A percentile compares a stretch with the other conserved stretches of the same genome.
Evolutionary conservation across 2,329 filamentous ascomycete genomes (phyloP).

Genomic region (Xylaria arbuscula): DNA sequence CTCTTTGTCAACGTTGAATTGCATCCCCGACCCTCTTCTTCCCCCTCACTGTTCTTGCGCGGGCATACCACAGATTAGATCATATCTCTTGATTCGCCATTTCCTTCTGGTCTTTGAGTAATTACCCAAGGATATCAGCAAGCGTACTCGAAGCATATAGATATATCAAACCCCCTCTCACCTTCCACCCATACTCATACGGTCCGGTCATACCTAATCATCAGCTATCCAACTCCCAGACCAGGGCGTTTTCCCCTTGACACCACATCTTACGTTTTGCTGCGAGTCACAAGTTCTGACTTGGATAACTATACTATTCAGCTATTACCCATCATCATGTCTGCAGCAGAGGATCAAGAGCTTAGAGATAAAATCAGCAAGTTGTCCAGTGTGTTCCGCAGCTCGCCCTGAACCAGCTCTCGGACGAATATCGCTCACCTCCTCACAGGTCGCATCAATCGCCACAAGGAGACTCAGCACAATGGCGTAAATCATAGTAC

Average conservation of each 20-base stretch:
- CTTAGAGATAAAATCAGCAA: conserved; percentile 65
- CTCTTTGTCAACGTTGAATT: conserved; percentile 35
- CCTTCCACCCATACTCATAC: not conserved
- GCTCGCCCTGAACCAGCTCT: not conserved
- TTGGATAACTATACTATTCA: conserved; percentile 30
- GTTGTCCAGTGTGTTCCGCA: conserved; percentile 57
- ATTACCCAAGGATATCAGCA: not conserved
- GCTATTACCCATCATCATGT: conserved; percentile 41
- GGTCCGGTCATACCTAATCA: not conserved
- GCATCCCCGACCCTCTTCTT: not conserved
- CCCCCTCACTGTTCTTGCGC: not conserved
- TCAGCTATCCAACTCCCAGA: not conserved
- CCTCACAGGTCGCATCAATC: conserved; percentile 78
- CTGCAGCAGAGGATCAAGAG: conserved; percentile 59
- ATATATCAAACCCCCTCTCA: not conserved
- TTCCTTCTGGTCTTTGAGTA: conserved; percentile 15
- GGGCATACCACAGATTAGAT: conserved; percentile 2
- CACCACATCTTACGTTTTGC: conserved; percentile 9
- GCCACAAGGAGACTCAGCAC: conserved; percentile 74
- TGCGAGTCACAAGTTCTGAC: conserved; percentile 30
- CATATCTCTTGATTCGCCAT: not conserved
- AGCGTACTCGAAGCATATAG: conserved; percentile 2
- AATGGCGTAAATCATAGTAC: conserved; percentile 53
- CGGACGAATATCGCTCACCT: conserved; percentile 40
- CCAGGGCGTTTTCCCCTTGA: not conserved